Conservation (phyloP, 148 eudicot species). For the Oxyria digyna region DNA sequence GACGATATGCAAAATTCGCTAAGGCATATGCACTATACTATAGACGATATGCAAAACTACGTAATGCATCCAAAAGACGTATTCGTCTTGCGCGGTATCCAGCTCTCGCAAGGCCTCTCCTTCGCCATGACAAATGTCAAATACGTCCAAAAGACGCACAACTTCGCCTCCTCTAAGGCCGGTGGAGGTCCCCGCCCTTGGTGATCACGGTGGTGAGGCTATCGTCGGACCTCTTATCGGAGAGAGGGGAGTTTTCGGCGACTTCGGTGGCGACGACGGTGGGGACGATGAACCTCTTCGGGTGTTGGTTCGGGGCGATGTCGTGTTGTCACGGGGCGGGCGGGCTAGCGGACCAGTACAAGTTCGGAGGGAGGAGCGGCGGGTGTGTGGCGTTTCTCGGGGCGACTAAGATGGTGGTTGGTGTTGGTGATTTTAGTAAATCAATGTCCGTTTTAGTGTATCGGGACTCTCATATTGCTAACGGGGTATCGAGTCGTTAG, state of each 20-base stretch:
- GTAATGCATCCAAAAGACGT: too few species aligned
- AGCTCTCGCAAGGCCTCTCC: slow-evolving; percentile 69
- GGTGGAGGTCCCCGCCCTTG: slow-evolving; percentile 52
- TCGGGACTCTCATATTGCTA: too few species aligned
- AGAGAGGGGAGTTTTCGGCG: slow-evolving; percentile 33
- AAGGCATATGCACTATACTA: too few species aligned
- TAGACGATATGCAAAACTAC: too few species aligned
- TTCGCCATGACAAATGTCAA: slow-evolving; percentile 84
- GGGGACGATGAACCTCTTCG: slow-evolving; percentile 70
- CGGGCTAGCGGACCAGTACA: slow-evolving; percentile 93
- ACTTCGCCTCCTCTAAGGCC: slow-evolving; percentile 51
- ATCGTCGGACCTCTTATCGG: slow-evolving; percentile 64
- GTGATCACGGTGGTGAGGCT: slow-evolving; percentile 78
- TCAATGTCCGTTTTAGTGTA: too few species aligned
- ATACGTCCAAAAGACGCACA: slow-evolving; percentile 47
- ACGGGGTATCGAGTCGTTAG: too few species aligned
- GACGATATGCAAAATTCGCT: too few species aligned
- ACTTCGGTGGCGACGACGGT: slow-evolving; percentile 62
- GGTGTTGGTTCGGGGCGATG: slow-evolving; percentile 96
- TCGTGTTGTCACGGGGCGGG: slow-evolving; percentile 94
- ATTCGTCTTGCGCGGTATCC: slow-evolving; percentile 84
- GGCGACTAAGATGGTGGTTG: slow-evolving; percentile 42
- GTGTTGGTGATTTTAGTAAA: slow-evolving; percentile 45
- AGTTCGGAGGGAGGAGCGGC: slow-evolving; percentile 87
- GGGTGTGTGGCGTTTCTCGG: slow-evolving; percentile 76